Evolutionary conservation across 2,329 filamentous ascomycete species (phyloP), one percentile per base, ranked within the genome.

Genomic region (Chaetomium strumarium): DNA sequence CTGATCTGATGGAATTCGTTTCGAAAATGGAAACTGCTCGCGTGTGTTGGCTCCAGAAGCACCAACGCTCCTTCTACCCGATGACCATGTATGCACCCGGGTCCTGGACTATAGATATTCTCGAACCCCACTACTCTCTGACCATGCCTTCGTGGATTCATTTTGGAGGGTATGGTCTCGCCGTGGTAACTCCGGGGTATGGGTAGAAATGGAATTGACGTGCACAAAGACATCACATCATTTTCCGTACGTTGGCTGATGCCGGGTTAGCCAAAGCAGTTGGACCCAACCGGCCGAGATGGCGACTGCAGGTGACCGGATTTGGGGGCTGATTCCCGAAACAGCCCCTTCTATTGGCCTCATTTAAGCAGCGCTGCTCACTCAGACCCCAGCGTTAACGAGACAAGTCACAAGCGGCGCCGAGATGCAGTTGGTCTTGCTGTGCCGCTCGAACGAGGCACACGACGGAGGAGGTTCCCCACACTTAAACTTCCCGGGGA

Each of bases 311-410:
- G 19, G 43, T 31, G 52, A 42, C 50, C 47, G 19, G n/a, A 13
- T 48, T 39, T n/a, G 16, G 36, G 46, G 37, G 33, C 40, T 17
- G 19, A 34, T 29, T 17, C 40, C 19, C 51, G 41, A 54, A 54
- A 56, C 51, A 33, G 40, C 47, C 47, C 30, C 36, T 40, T 47
- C 44, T 30, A 54, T 54, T 56, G 51, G 55, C 55, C 55, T 40
- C 41, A 36, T 52, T 48, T 30, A 55, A 51, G n/a, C 36, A 39
- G 16, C 30, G 45, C 14, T 20, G 45, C 24, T 24, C 24, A 7
- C 24, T 24, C 24, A 24, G 24, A 20, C 30, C 51, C 43, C 34
- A 46, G n/a, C 34, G 24, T 2, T 9, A 16, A 33, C 44, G 47
- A n/a, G 24, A 42, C 17, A 46, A 4, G 24, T n/a, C n/a, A n/a